Base-by-base conservation (phyloP, 345 rosid genomes). In the Rhizophora apiculata region DNA sequence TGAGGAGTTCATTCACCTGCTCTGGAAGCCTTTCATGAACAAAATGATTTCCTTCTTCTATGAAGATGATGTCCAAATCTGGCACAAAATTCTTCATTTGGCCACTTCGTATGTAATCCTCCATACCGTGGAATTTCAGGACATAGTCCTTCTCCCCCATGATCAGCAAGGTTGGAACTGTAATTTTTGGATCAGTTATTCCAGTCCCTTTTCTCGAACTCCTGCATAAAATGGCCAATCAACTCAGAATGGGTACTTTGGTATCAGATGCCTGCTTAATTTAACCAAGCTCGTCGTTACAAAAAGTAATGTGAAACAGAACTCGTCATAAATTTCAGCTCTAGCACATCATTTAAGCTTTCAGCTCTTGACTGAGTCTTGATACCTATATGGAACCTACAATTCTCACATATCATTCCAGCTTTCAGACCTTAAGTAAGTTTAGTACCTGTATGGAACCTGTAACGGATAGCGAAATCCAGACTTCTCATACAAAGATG, bases 11-110 rank as follows among this genome's bases (percentile, higher is more conserved):
- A 66, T 72, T 72, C 37, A 72, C 76, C 29, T 68, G 32, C 64
- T 32, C 59, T 18, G 80, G 76, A 26, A 71, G 68, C 31, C 31
- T 48, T 19, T 71, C 80, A 5, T 36, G 66, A 55, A 63, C 52
- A 62, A 76, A 76, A 76, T 71, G 80, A 49, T 52, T 76, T 43
- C 80, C 80, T 9, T 76, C 80, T 55, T 71, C 75, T 1, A 71
- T 8, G 64, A 66, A 76, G 37, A 72, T 31, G 5, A n/a, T 58
- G 1, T 76, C 76, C 65, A 76, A 56, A 71, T 71, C 65, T 1
- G 76, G 68, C 62, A 72, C 69, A 15, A 76, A 67, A 21, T 71
- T 43, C 75, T 67, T 66, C 31, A 62, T 65, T 32, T 61, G 49
- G 19, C 55, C 75, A 62, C 76, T 71, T 54, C 64, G 56, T 54